These are phyloP conservation scores for Gleditsia sinensis DNA, from an alignment of 306 rosid species.

Conservation along the genomic window DNA sequence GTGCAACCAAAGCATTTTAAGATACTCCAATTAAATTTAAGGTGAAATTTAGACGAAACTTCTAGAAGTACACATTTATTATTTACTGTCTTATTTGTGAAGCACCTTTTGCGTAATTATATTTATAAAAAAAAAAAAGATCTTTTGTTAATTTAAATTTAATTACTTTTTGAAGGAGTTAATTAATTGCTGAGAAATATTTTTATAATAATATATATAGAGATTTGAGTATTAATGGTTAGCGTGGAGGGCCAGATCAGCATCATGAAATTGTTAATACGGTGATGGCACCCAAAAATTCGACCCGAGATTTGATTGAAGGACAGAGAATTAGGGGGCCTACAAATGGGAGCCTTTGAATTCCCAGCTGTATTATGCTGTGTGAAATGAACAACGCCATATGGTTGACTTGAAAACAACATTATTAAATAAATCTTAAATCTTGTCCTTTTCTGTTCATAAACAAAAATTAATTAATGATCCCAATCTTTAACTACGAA, in stretches of 20 bases:
- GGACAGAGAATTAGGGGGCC: slow-evolving; percentile 39
- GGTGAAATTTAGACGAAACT: slow-evolving; percentile 37
- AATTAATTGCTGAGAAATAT: too few relatives aligned
- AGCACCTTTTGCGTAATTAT: too few relatives aligned
- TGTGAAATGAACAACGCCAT: slow-evolving; percentile 18
- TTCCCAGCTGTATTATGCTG: slow-evolving; percentile 61
- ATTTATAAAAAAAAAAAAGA: too few relatives aligned
- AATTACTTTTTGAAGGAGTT: too few relatives aligned
- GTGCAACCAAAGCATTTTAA: slow-evolving; percentile 38
- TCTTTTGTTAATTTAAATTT: too few relatives aligned
- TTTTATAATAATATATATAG: not conserved
- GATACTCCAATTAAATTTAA: slow-evolving; percentile 26
- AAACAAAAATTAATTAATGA: not conserved
- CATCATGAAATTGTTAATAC: slow-evolving; percentile 21
- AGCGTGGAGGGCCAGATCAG: slow-evolving; percentile 32
- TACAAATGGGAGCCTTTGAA: slow-evolving; percentile 40
- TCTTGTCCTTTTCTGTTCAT: slow-evolving; percentile 39
- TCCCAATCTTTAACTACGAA: too few relatives aligned
- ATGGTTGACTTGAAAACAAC: slow-evolving; percentile 40
- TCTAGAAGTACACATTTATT: slow-evolving; percentile 32
- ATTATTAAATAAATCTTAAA: slow-evolving; percentile 23
- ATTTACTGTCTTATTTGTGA: not conserved
- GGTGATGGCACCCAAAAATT: slow-evolving; percentile 38
- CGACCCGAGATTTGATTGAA: slow-evolving; percentile 36
- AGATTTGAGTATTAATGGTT: slow-evolving; percentile 23